Conservation (phyloP, 306 rosid species). For the Pterocarpus macrocarpus region DNA sequence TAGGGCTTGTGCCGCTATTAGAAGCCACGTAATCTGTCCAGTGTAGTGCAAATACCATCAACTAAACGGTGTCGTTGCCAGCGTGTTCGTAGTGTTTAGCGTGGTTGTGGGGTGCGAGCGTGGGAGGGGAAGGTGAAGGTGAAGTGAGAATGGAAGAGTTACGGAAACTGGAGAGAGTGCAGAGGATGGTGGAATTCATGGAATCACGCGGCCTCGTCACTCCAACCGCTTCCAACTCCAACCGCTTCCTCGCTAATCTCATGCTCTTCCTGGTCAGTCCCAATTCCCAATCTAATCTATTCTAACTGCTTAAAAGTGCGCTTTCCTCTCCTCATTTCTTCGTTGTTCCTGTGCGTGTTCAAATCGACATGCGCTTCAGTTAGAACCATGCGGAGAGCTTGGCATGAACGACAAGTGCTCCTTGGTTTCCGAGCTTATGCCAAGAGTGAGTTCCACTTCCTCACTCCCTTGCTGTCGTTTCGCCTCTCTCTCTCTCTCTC, state of each 20-base stretch:
- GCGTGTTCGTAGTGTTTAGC: neutral
- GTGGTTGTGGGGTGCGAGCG: neutral
- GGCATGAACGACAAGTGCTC: conserved; percentile 58
- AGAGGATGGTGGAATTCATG: conserved; percentile 55
- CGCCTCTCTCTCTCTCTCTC: neutral
- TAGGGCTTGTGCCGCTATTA: no score
- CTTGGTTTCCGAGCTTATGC: conserved; percentile 64
- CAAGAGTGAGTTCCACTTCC: conserved; percentile 54
- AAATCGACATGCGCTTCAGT: conserved; percentile 42
- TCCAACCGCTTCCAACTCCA: conserved; percentile 41
- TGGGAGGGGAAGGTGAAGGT: neutral
- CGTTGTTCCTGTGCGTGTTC: neutral
- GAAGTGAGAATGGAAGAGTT: conserved; percentile 59
- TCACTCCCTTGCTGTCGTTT: conserved; percentile 32
- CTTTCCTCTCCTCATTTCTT: neutral
- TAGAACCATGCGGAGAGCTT: conserved; percentile 77
- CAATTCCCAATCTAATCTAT: neutral
- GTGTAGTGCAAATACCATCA: no score
- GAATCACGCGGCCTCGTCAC: conserved; percentile 51
- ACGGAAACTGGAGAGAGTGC: conserved; percentile 67
- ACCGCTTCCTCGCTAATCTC: conserved; percentile 70
- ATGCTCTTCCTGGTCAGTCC: conserved; percentile 57
- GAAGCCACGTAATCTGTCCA: no score
- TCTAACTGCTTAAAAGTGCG: neutral
- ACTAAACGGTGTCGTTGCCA: neutral